phyloP scores from a whole-genome alignment of 306 rosid genomes.

The Erythrophleum fordii region DNA sequence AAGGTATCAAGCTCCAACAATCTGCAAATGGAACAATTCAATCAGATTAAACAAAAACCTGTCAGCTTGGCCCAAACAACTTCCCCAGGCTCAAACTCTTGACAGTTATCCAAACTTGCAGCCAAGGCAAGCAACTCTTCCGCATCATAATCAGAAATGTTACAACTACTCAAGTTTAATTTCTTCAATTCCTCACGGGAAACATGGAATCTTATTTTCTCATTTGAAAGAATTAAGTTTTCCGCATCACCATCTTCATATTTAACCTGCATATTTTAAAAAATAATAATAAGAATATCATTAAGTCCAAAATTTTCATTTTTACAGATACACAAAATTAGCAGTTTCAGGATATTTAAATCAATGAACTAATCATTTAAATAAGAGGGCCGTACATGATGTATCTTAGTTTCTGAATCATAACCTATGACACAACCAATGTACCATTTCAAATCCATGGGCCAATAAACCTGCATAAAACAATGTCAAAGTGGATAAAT shows the following conservation, averaged over 20 bases:
- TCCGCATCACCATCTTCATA: conserved; percentile 87
- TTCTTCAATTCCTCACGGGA: conserved; percentile 81
- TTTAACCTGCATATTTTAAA: conserved; percentile 65
- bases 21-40: conserved; percentile 24
- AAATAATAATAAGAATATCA: conserved; percentile 20
- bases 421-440: conserved; percentile 67
- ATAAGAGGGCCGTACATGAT: conserved; percentile 63
- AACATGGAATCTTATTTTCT: conserved; percentile 74
- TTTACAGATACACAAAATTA: conserved; percentile 11
- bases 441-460: conserved; percentile 84
- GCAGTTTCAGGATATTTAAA: conserved; percentile 20
- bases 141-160: conserved; percentile 71
- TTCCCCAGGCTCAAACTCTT: conserved; percentile 89
- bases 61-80: conserved; percentile 98
- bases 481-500: conserved; percentile 21
- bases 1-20: conserved; percentile 26
- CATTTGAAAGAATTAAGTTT: conserved; percentile 70
- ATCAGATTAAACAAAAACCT: conserved; percentile 60
- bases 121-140: conserved; percentile 94
- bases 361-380: conserved; percentile 2
- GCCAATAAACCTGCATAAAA: conserved; percentile 89
- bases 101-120: conserved; percentile 88
- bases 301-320: conserved; percentile 14
- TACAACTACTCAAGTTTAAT: conserved; percentile 69
- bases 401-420: conserved; percentile 60